Percentiles rank a stretch among this genome's conserved stretches.
These are phyloP conservation scores for Flaveria brownii DNA, from an alignment of 129 eudicot genomes.

Conservation along the genomic window DNA sequence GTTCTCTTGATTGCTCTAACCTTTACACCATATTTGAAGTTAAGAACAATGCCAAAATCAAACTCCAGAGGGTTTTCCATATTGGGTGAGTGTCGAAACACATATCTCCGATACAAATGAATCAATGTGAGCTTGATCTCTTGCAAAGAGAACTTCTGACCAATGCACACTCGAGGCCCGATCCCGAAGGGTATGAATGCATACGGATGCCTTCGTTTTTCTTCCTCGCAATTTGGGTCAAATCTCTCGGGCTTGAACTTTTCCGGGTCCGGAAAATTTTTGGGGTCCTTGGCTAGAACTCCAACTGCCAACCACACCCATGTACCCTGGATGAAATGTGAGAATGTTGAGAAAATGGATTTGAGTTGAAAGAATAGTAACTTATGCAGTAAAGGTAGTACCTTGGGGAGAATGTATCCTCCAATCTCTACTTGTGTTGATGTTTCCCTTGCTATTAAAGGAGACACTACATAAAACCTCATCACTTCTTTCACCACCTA, in stretches of 20 bases:
- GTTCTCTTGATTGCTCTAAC: constrained; percentile 69
- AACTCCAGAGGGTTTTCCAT: constrained; percentile 87
- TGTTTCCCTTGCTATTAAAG: constrained; percentile 91
- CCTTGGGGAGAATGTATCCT: constrained; percentile 90
- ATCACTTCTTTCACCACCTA: constrained; percentile 93
- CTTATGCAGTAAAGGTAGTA: constrained; percentile 24
- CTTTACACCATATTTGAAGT: constrained; percentile 86
- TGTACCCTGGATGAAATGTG: constrained; percentile 56
- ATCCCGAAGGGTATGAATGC: constrained; percentile 94
- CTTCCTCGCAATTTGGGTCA: constrained; percentile 72
- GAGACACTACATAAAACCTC: constrained; percentile 82
- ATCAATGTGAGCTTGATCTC: constrained; percentile 82
- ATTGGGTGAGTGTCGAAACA: constrained; percentile 69
- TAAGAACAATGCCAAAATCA: constrained; percentile 80
- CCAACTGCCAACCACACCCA: constrained; percentile 99
- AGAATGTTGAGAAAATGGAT: background rate
- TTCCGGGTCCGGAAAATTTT: constrained; percentile 83
- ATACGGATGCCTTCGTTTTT: constrained; percentile 85
- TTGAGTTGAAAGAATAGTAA: background rate
- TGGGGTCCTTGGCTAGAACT: constrained; percentile 92
- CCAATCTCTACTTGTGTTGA: constrained; percentile 76
- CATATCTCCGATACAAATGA: constrained; percentile 69
- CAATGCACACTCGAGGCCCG: constrained; percentile 94
- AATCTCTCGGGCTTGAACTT: constrained; percentile 93
- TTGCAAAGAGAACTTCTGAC: constrained; percentile 82